Evolutionary conservation across 768 basidiomycete genomes (phyloP).

Genomic region (Coprinellus micaceus): DNA sequence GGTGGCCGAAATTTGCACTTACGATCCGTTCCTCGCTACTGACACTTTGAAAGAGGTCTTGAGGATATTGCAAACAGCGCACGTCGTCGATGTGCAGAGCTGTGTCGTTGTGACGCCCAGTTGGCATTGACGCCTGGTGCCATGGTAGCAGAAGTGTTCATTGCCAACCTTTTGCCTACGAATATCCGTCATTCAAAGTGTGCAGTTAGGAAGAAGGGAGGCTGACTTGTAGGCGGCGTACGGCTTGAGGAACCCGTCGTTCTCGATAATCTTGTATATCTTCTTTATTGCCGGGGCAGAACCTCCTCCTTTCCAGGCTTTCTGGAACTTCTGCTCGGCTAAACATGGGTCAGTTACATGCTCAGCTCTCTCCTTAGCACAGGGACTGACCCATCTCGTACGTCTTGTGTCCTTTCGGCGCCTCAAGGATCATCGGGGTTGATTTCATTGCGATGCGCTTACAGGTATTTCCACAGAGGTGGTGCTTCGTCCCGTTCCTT

Average conservation of each 20-base stretch:
- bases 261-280: constrained; percentile 17
- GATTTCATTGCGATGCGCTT: constrained; percentile 14
- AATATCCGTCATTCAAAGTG: not conserved
- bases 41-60: constrained; percentile 31
- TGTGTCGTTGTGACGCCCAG: constrained; percentile 22
- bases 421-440: constrained; percentile 21
- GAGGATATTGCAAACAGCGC: constrained; percentile 26
- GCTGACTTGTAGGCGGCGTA: constrained; percentile 15
- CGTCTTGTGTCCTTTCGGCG: constrained; percentile 15
- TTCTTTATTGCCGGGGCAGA: constrained; percentile 10
- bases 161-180: constrained; percentile 18
- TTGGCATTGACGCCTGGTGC: constrained; percentile 23
- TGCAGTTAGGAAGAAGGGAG: not conserved
- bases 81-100: constrained; percentile 20
- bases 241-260: constrained; percentile 12
- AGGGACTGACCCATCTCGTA: constrained; percentile 16
- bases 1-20: constrained; percentile 4
- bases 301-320: constrained; percentile 6
- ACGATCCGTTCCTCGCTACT: constrained; percentile 24
- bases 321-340: constrained; percentile 17
- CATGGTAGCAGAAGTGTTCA: constrained; percentile 30
- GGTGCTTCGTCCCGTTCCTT: constrained; percentile 19
- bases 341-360: not conserved
- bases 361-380: no score
- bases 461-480: constrained; percentile 21